Evolutionary conservation across 2,329 filamentous ascomycete species (phyloP).

Genomic region (Coleophoma crateriformis): DNA sequence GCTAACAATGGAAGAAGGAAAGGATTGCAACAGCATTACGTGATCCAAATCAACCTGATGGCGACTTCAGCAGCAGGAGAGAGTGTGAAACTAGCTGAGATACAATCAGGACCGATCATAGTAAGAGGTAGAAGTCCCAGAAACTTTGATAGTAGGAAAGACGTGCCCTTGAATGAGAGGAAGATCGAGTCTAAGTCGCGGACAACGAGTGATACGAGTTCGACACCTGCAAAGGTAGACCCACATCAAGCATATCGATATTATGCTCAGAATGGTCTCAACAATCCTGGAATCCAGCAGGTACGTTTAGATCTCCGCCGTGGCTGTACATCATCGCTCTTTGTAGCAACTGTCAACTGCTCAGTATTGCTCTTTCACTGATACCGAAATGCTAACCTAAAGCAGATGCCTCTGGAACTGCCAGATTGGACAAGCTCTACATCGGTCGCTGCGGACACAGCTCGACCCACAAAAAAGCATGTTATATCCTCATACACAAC

Average conservation of each 20-base stretch:
- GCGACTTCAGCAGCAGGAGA: slow-evolving; percentile 63
- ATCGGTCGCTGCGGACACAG: neutral
- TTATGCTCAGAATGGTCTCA: slow-evolving; percentile 21
- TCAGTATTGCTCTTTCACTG: neutral
- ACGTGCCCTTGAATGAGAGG: slow-evolving; percentile 57
- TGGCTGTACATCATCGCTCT: too few relatives aligned
- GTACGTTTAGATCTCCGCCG: slow-evolving; percentile 8
- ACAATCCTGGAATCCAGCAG: slow-evolving; percentile 12
- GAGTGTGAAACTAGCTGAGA: slow-evolving; percentile 73
- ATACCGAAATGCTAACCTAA: neutral
- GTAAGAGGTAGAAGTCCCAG: slow-evolving; percentile 87
- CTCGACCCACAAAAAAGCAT: slow-evolving; percentile 1
- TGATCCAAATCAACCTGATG: slow-evolving; percentile 78
- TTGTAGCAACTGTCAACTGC: too few relatives aligned
- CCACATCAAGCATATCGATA: slow-evolving; percentile 17
- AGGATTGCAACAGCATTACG: slow-evolving; percentile 91
- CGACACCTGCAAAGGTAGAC: slow-evolving; percentile 20
- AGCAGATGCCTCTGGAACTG: slow-evolving; percentile 20
- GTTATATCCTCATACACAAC: slow-evolving; percentile 4
- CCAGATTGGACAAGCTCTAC: slow-evolving; percentile 18
- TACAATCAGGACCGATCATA: slow-evolving; percentile 89
- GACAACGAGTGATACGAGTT: slow-evolving; percentile 15
- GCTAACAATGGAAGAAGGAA: slow-evolving; percentile 94
- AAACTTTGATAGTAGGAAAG: slow-evolving; percentile 89
- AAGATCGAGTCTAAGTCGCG: slow-evolving; percentile 22